phyloP scores from a whole-genome alignment of 768 basidiomycete genomes.

The Phylloporus sp. region DNA sequence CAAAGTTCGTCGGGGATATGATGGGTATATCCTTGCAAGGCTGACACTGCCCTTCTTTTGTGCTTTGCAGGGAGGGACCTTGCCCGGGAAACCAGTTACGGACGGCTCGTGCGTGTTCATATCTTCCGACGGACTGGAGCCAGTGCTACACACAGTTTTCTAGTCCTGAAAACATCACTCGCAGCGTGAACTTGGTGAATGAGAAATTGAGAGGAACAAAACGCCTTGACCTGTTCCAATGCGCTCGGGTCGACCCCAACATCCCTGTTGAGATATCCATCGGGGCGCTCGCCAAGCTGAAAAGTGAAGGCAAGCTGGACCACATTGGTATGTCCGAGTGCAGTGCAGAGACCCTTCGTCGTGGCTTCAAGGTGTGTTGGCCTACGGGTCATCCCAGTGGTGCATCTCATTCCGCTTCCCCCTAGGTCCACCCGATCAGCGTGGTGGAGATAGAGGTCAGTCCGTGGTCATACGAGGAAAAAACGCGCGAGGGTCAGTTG shows the following conservation, averaged over 20 bases:
- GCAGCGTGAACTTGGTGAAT: conserved; percentile 44
- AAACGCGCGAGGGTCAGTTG: conserved; percentile 40
- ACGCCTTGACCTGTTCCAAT: conserved; percentile 58
- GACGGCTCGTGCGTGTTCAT: conserved; percentile 30
- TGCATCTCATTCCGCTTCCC: neutral
- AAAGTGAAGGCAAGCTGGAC: conserved; percentile 33
- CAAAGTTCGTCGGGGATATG: conserved; percentile 17
- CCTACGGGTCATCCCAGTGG: neutral
- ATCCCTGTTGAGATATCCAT: conserved; percentile 45
- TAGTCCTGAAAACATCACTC: conserved; percentile 39
- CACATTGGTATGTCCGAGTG: conserved; percentile 61
- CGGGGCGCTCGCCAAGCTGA: conserved; percentile 39
- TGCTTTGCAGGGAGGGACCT: conserved; percentile 33
- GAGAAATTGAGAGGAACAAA: conserved; percentile 47
- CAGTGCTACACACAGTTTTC: neutral
- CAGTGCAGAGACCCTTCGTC: conserved; percentile 44
- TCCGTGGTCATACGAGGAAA: conserved; percentile 52
- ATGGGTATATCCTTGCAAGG: neutral
- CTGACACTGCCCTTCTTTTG: no score
- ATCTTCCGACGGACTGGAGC: no score
- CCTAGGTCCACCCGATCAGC: conserved; percentile 50
- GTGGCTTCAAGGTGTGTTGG: conserved; percentile 20
- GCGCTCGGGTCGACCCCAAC: conserved; percentile 30
- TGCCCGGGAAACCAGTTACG: conserved; percentile 26
- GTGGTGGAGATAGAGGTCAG: conserved; percentile 68